Evolutionary conservation across 352 stramenopile species (phyloP).

Genomic region (Plasmopara halstedii): DNA sequence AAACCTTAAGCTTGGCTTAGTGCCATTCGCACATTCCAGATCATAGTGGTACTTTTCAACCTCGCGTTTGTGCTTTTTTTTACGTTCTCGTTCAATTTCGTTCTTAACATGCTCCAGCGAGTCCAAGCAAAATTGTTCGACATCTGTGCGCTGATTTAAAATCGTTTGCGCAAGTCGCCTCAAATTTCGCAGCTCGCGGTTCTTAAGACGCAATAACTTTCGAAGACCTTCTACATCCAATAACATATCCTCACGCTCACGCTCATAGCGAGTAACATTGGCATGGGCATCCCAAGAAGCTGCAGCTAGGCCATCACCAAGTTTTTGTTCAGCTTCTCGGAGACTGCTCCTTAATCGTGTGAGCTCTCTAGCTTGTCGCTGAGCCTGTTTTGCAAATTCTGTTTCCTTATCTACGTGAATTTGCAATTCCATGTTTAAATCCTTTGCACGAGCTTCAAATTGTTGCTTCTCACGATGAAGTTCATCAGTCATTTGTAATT

Average conservation of each 20-base stretch:
- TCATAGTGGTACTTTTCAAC: conserved; percentile 49
- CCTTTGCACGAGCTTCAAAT: conserved; percentile 53
- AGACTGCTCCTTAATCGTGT: conserved; percentile 62
- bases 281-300: conserved; percentile 62
- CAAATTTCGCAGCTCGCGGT: conserved; percentile 89
- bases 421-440: conserved; percentile 62
- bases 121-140: conserved; percentile 91
- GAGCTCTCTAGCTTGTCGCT: conserved; percentile 70
- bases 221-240: conserved; percentile 83
- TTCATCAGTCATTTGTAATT: conserved; percentile 86
- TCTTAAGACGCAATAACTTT: conserved; percentile 86
- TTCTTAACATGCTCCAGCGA: conserved; percentile 84
- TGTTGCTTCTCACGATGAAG: conserved; percentile 74
- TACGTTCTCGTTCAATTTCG: conserved; percentile 54
- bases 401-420: conserved; percentile 80
- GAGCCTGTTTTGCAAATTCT: conserved; percentile 78
- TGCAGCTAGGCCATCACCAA: conserved; percentile 54
- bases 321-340: conserved; percentile 66
- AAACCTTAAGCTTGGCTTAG: conserved; percentile 35
- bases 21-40: conserved; percentile 32
- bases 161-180: conserved; percentile 85
- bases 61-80: conserved; percentile 35
- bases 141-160: conserved; percentile 86
- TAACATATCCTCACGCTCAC: conserved; percentile 74
- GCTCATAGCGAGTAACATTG: conserved; percentile 34